Evolutionary conservation across 441 rosid genomes (phyloP), one percentile per base, ranked within the genome.

Genomic region (Eutrema salsugineum): DNA sequence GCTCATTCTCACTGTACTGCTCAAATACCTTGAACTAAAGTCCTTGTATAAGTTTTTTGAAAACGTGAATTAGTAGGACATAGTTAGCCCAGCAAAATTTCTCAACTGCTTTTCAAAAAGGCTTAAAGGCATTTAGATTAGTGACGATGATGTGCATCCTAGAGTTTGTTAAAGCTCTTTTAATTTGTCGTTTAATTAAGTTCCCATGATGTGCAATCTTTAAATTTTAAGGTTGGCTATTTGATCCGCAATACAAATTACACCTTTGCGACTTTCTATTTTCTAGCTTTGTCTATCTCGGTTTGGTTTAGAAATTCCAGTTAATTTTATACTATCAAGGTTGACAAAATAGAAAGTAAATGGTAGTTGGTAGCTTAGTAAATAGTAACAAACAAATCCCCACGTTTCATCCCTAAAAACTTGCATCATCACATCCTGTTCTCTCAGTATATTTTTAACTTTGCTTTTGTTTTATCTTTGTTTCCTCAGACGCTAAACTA

Each of bases 371-470:
- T 51, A 22, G 30, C 36, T 22, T 22, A 10, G 24, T 44, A 11
- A 15, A n/a, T 22, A 10, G 24, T 44, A 11, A 15, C 27, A 66
- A 53, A 54, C 50, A 49, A 53, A 53, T 15, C 15, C 40, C 58
- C 46, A 20, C 20, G 65, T 11, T 70, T 50, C 15, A 50, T 30
- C 20, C 53, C 78, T 74, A 15, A 43, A 67, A 75, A 68, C 63
- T 51, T 61, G 79, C 70, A 69, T 63, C 79, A 55, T 63, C 79
- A 55, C 79, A 69, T n/a, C 14, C 35, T 43, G 20, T 68, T 17
- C 47, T 43, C 0, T 43, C 63, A 5, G 1, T 5, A 3, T 70
- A 39, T 59, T 62, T 63, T 72, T 55, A 53, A 55, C 39, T 63
- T 22, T 9, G 10, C 8, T 40, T 57, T 38, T 30, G 40, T n/a